These are phyloP conservation scores for Aspergillus sp. DNA, from an alignment of 2,329 filamentous ascomycete species.

Conservation along the genomic window DNA sequence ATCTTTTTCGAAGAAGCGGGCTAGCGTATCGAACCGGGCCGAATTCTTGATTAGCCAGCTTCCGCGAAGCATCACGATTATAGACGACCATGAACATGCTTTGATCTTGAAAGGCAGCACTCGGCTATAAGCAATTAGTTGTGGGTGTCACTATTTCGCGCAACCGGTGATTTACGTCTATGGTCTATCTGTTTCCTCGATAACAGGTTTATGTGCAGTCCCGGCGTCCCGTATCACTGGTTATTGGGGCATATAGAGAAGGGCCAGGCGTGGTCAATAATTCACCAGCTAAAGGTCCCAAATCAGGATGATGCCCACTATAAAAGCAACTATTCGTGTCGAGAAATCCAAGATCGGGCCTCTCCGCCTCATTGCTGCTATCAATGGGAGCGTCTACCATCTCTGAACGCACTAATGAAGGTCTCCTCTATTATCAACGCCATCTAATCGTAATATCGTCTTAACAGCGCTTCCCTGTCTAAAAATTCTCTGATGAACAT, in stretches of 20 bases:
- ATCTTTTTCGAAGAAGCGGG: constrained; percentile 46
- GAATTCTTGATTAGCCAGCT: not conserved
- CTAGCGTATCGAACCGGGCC: constrained; percentile 30
- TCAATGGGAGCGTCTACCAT: not conserved
- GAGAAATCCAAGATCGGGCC: not conserved
- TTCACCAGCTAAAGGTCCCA: not conserved
- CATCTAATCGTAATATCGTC: not conserved
- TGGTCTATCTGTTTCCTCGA: not conserved
- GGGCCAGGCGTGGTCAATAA: not conserved
- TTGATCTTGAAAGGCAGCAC: not conserved
- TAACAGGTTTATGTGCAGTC: not conserved
- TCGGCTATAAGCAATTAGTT: not conserved
- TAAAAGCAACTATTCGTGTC: not conserved
- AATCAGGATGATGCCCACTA: not conserved
- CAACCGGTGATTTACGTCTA: not conserved
- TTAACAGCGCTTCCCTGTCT: not conserved
- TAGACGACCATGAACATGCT: not conserved
- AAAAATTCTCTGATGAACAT: not conserved
- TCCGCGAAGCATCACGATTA: not conserved
- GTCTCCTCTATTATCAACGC: not conserved
- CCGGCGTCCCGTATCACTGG: not conserved
- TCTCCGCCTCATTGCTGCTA: not conserved
- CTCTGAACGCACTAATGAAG: not conserved
- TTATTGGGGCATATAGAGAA: not conserved
- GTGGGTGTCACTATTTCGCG: not conserved